Conservation (phyloP, 2,329 filamentous ascomycete species). For the Aureobasidium subglaciale region DNA sequence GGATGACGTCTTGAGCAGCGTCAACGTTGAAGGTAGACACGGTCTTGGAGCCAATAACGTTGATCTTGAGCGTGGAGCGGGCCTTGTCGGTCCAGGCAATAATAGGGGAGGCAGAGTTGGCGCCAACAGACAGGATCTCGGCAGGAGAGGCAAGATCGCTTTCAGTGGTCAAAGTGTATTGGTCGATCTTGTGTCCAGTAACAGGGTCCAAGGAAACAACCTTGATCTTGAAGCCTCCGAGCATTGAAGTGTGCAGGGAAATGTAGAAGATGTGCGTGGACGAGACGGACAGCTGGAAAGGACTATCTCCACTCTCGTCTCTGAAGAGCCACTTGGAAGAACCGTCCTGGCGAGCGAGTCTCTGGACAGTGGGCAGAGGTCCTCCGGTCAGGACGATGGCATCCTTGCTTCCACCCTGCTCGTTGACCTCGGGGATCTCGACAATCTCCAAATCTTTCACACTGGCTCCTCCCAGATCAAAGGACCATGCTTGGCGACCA, state of each 20-base stretch:
- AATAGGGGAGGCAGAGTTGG: conserved; percentile 67
- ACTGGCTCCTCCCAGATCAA: conserved; percentile 46
- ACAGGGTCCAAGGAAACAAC: conserved; percentile 65
- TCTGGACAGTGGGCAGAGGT: conserved; percentile 54
- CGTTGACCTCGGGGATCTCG: conserved; percentile 53
- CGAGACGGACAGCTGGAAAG: conserved; percentile 68
- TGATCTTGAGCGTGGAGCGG: conserved; percentile 59
- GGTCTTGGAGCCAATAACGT: conserved; percentile 53
- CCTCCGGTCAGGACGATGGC: conserved; percentile 61
- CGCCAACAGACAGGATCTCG: conserved; percentile 67
- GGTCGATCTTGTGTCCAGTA: conserved; percentile 64
- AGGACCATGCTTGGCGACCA: conserved; percentile 72
- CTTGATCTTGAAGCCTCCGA: conserved; percentile 68
- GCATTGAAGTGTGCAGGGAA: conserved; percentile 58
- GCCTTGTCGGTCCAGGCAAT: conserved; percentile 66
- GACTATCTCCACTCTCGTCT: conserved; percentile 58
- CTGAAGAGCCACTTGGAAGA: conserved; percentile 70
- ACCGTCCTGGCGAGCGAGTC: conserved; percentile 67
- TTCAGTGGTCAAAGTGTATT: conserved; percentile 66
- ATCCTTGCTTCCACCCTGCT: conserved; percentile 50
- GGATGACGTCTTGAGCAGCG: conserved; percentile 36
- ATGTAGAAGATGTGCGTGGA: conserved; percentile 67
- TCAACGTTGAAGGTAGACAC: conserved; percentile 39
- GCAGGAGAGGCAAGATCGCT: conserved; percentile 59
- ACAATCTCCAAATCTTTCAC: conserved; percentile 70